These are phyloP conservation scores for Scutellaria minor DNA, from an alignment of 257 asterid genomes.

Conservation along the genomic window DNA sequence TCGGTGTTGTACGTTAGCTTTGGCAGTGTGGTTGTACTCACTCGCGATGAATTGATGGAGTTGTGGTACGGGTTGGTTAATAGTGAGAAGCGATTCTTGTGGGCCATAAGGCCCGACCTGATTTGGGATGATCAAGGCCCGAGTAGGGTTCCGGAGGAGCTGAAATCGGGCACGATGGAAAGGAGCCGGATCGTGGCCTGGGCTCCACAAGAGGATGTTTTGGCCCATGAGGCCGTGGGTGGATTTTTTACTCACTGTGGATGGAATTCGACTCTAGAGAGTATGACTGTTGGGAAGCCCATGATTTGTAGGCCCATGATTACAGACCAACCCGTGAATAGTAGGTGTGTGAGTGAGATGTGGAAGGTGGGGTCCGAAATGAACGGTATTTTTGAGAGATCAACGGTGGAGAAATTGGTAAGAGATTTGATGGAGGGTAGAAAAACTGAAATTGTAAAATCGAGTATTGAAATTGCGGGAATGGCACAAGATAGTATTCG, in stretches of 20 bases:
- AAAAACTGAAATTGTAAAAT: constrained; percentile 11
- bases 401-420: constrained; percentile 43
- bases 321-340: constrained; percentile 45
- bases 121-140: constrained; percentile 32
- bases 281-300: constrained; percentile 47
- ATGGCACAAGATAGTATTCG: constrained; percentile 37
- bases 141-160: constrained; percentile 32
- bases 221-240: constrained; percentile 43
- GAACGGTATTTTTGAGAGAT: constrained; percentile 45
- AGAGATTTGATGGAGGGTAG: constrained; percentile 46
- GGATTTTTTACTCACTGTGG: constrained; percentile 54
- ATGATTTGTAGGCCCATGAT: constrained; percentile 48
- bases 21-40: constrained; percentile 39
- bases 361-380: constrained; percentile 47
- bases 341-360: constrained; percentile 47
- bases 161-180: constrained; percentile 11
- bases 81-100: constrained; percentile 39
- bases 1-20: constrained; percentile 52
- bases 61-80: constrained; percentile 47
- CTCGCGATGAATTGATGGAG: constrained; percentile 36
- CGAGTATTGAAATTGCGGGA: constrained; percentile 29
- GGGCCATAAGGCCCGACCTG: constrained; percentile 47
- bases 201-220: constrained; percentile 48
- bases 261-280: constrained; percentile 52
- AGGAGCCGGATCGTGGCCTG: constrained; percentile 43